phyloP scores from a whole-genome alignment of 1,139 yeast species.

The Candida neerlandica region DNA sequence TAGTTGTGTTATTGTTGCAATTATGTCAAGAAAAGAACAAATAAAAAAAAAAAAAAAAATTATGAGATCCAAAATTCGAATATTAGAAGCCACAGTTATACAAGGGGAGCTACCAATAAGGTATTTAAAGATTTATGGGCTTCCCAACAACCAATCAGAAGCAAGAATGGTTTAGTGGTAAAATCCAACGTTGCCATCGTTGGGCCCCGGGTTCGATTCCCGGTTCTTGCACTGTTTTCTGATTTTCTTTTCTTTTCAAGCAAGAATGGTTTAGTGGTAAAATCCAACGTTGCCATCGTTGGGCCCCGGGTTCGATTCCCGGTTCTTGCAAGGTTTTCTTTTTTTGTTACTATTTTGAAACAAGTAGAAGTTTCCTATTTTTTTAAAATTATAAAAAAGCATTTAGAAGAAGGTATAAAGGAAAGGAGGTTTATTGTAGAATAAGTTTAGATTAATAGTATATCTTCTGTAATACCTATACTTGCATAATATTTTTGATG shows the following conservation, averaged over 20 bases:
- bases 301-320: slow-evolving; percentile 5
- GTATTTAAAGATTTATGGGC: too few species aligned
- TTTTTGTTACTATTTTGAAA: neutral
- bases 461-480: too few species aligned
- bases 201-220: too few species aligned
- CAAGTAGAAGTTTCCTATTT: neutral
- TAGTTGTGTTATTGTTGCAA: neutral
- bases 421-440: too few species aligned
- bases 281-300: slow-evolving; percentile 4
- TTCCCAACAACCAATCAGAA: too few species aligned
- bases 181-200: neutral
- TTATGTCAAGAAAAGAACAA: neutral
- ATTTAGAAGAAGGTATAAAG: too few species aligned
- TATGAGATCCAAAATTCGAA: neutral
- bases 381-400: too few species aligned
- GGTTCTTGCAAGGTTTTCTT: neutral
- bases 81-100: neutral
- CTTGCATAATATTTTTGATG: too few species aligned
- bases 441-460: too few species aligned
- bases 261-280: slow-evolving; percentile 4
- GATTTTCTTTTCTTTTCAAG: neutral
- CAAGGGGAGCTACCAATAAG: too few species aligned
- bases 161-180: too few species aligned
- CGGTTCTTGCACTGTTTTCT: too few species aligned
- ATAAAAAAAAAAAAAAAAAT: neutral